These are phyloP conservation scores for Podaxis rugospora DNA, from an alignment of 768 basidiomycete genomes.

Conservation along the genomic window DNA sequence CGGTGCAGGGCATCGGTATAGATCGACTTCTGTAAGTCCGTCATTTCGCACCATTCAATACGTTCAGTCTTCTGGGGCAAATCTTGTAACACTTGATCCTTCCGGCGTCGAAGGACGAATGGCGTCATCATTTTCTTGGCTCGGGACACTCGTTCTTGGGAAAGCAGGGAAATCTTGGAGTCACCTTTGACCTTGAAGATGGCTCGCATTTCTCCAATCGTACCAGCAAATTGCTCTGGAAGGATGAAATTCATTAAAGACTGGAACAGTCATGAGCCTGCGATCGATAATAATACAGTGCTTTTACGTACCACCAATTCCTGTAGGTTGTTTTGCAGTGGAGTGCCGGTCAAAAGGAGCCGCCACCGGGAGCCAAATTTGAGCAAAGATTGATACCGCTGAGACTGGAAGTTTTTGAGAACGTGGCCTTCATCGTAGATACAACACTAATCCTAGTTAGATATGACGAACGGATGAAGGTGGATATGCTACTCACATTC, in stretches of 20 bases:
- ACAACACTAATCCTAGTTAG: constrained; percentile 55
- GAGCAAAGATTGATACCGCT: constrained; percentile 86
- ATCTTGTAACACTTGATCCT: constrained; percentile 94
- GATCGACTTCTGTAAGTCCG: constrained; percentile 70
- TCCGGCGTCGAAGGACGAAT: constrained; percentile 93
- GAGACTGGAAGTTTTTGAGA: constrained; percentile 96
- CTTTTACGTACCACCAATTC: constrained; percentile 71
- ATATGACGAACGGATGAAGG: neutral
- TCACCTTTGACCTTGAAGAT: constrained; percentile 99
- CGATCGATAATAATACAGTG: neutral
- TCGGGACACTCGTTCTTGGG: constrained; percentile 88
- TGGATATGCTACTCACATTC: constrained; percentile 60
- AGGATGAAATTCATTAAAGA: constrained; percentile 98
- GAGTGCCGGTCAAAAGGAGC: constrained; percentile 91
- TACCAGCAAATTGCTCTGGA: constrained; percentile 79
- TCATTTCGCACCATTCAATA: constrained; percentile 96
- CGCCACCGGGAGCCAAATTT: constrained; percentile 87
- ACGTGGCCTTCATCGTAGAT: constrained; percentile 98
- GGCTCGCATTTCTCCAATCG: constrained; percentile 76
- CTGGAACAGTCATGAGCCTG: constrained; percentile 34
- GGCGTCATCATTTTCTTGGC: constrained; percentile 99
- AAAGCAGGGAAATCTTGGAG: constrained; percentile 80
- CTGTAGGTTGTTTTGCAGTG: constrained; percentile 88
- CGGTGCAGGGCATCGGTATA: constrained; percentile 85
- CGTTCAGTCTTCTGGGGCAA: constrained; percentile 90